A percentile compares a stretch with the other conserved stretches of the same genome.
Evolutionary conservation across 345 rosid genomes (phyloP).

Genomic region (Populus davidiana): DNA sequence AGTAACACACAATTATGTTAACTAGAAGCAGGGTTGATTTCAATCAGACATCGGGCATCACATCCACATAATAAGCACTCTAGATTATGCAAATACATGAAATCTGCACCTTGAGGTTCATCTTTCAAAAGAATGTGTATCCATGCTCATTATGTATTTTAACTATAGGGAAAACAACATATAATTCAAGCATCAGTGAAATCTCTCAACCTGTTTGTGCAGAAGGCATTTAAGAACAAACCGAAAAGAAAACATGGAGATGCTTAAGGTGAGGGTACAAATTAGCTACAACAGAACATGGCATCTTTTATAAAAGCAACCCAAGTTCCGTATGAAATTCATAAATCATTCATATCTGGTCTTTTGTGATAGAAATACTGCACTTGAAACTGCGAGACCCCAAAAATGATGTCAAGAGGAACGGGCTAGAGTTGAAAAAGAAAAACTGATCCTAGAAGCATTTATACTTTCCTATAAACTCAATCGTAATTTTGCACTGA

Average conservation of each 20-base stretch:
- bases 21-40: not conserved
- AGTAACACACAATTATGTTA: slow-evolving; percentile 1
- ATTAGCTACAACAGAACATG: too few species aligned
- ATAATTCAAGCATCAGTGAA: slow-evolving; percentile 44
- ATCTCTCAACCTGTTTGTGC: slow-evolving; percentile 82
- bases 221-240: not conserved
- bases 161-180: too few species aligned
- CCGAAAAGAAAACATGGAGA: not conserved
- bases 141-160: not conserved
- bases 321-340: too few species aligned
- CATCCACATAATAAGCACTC: not conserved
- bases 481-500: too few species aligned
- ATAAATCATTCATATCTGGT: too few species aligned
- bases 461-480: too few species aligned
- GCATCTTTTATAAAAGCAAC: too few species aligned
- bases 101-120: not conserved
- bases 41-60: not conserved
- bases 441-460: too few species aligned
- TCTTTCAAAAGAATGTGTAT: not conserved
- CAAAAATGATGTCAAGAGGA: too few species aligned
- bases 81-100: not conserved
- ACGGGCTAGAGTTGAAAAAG: too few species aligned
- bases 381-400: too few species aligned
- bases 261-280: not conserved
- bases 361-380: too few species aligned